phyloP scores from a whole-genome alignment of 2,329 filamentous ascomycete genomes.

The Penicillium verrucosum region DNA sequence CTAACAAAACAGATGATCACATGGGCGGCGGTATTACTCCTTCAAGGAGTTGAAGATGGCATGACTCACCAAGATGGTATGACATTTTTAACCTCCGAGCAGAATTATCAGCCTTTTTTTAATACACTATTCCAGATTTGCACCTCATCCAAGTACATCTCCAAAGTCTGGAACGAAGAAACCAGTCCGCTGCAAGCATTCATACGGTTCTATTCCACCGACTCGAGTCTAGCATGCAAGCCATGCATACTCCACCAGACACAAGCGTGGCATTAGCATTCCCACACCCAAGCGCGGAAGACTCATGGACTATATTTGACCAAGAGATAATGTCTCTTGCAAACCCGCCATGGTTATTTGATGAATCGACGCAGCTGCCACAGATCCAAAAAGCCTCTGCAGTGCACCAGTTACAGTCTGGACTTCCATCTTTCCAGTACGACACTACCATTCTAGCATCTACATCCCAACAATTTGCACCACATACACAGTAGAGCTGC shows the following conservation, averaged over 20 bases:
- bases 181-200: slow-evolving; percentile 24
- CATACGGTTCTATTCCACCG: slow-evolving; percentile 25
- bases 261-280: slow-evolving; percentile 21
- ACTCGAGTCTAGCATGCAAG: slow-evolving; percentile 27
- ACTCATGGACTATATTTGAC: slow-evolving; percentile 32
- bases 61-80: slow-evolving; percentile 30
- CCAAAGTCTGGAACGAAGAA: slow-evolving; percentile 21
- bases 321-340: slow-evolving; percentile 31
- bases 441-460: neutral
- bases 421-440: neutral
- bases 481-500: neutral
- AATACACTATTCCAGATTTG: slow-evolving; percentile 16
- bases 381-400: slow-evolving; percentile 2
- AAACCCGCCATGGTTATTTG: slow-evolving; percentile 29
- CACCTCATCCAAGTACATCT: slow-evolving; percentile 27
- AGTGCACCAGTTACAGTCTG: neutral
- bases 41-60: slow-evolving; percentile 29
- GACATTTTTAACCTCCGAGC: neutral
- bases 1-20: slow-evolving; percentile 27
- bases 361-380: slow-evolving; percentile 13
- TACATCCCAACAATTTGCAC: neutral
- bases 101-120: neutral
- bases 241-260: slow-evolving; percentile 30
- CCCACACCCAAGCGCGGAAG: slow-evolving; percentile 20
- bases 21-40: slow-evolving; percentile 27